Conservation (phyloP, 768 basidiomycete species). For the Amanita brunnescens region DNA sequence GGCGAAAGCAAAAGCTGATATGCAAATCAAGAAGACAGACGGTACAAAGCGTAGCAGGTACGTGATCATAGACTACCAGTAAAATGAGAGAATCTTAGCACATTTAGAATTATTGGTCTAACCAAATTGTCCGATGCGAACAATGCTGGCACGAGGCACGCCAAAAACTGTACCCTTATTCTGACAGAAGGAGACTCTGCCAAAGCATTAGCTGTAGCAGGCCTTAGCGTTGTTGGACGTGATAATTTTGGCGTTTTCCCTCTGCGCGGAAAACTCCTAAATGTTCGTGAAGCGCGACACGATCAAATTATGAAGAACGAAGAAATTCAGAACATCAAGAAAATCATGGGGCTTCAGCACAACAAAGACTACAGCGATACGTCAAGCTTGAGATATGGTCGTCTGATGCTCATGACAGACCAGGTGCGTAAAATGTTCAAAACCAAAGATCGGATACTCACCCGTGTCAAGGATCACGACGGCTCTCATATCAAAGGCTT, state of each 20-base stretch:
- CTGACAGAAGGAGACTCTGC: slow-evolving; percentile 99
- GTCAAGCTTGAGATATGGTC: slow-evolving; percentile 77
- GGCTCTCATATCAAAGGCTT: slow-evolving; percentile 99
- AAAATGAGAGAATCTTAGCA: neutral
- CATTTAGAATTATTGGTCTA: slow-evolving; percentile 72
- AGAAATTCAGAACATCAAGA: slow-evolving; percentile 95
- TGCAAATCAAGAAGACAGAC: slow-evolving; percentile 93
- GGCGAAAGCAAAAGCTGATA: slow-evolving; percentile 96
- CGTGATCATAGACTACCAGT: neutral
- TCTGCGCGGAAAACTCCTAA: slow-evolving; percentile 90
- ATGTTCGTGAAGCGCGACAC: slow-evolving; percentile 93
- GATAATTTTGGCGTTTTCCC: slow-evolving; percentile 98
- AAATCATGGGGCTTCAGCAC: slow-evolving; percentile 94
- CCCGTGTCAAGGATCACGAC: slow-evolving; percentile 80
- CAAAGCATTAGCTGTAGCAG: slow-evolving; percentile 92
- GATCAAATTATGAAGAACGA: slow-evolving; percentile 98
- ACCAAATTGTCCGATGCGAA: slow-evolving; percentile 96
- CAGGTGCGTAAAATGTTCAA: slow-evolving; percentile 46
- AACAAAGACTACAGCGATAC: slow-evolving; percentile 77
- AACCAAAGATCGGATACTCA: neutral
- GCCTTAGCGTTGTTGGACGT: slow-evolving; percentile 89
- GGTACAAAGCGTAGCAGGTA: slow-evolving; percentile 83
- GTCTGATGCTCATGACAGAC: slow-evolving; percentile 99
- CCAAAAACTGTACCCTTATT: slow-evolving; percentile 84
- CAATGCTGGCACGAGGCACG: slow-evolving; percentile 84